phyloP scores from a whole-genome alignment of 2,329 filamentous ascomycete genomes.

The Huntiella savannae region DNA sequence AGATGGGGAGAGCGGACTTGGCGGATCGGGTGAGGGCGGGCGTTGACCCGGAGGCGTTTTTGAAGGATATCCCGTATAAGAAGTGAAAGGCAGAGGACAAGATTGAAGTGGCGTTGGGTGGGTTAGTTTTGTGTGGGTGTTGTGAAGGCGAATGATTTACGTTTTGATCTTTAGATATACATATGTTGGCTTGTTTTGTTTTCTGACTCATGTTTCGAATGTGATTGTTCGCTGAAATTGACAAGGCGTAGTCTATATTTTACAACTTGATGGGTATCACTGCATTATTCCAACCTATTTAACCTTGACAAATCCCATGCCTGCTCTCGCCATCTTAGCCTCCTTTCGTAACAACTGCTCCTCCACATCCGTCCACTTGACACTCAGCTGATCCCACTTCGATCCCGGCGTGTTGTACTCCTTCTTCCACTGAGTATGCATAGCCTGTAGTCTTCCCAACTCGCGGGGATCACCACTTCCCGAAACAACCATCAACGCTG shows the following conservation, averaged over 20 bases:
- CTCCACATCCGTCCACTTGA: constrained; percentile 49
- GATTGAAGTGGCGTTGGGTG: background rate
- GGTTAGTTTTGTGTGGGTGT: background rate
- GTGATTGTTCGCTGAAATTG: background rate
- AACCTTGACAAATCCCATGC: constrained; percentile 44
- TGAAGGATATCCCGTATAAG: constrained; percentile 36
- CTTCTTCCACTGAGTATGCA: constrained; percentile 40
- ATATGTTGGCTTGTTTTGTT: background rate
- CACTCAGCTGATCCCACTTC: constrained; percentile 47
- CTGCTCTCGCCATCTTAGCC: constrained; percentile 36
- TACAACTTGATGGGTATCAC: background rate
- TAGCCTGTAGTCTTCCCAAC: constrained; percentile 41
- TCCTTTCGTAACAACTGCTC: constrained; percentile 42
- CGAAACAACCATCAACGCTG: constrained; percentile 44
- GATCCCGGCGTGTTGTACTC: constrained; percentile 44
- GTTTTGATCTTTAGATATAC: background rate
- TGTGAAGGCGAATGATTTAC: background rate
- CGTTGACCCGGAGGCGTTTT: constrained; percentile 79
- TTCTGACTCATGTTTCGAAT: background rate
- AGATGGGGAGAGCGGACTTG: constrained; percentile 81
- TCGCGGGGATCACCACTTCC: constrained; percentile 49
- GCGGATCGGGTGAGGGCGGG: constrained; percentile 73
- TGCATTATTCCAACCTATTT: constrained; percentile 26
- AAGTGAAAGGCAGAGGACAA: constrained; percentile 32
- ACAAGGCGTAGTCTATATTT: background rate